Evolutionary conservation across 331 rosid genomes (phyloP).

Genomic region (Dryas integrifolia): DNA sequence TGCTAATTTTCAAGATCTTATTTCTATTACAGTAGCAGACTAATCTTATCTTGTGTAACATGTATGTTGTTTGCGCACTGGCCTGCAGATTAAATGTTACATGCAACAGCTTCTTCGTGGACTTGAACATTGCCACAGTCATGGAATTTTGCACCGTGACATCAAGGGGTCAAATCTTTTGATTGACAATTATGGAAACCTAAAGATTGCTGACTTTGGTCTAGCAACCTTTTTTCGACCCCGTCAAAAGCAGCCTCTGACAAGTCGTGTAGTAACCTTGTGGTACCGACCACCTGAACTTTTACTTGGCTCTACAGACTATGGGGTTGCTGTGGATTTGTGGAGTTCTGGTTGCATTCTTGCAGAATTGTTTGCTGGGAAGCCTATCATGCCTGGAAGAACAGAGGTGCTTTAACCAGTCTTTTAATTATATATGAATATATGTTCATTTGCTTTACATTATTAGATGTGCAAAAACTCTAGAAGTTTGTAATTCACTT

Average conservation of each 20-base stretch:
- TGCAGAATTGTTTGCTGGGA: constrained; percentile 76
- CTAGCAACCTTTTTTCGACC: constrained; percentile 61
- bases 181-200: constrained; percentile 60
- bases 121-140: constrained; percentile 81
- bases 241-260: constrained; percentile 57
- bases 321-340: constrained; percentile 77
- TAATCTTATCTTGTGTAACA: not conserved
- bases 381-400: constrained; percentile 88
- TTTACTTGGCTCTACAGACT: constrained; percentile 74
- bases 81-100: constrained; percentile 69
- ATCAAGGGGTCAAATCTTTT: constrained; percentile 87
- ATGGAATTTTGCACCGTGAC: constrained; percentile 83
- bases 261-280: constrained; percentile 88
- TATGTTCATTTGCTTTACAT: not conserved
- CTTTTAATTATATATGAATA: not conserved
- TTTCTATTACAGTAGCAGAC: not conserved
- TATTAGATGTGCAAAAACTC: not conserved
- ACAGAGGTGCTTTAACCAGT: constrained; percentile 63
- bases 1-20: not conserved
- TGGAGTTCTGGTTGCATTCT: constrained; percentile 96
- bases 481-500: not conserved
- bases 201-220: constrained; percentile 86
- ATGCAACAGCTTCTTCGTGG: constrained; percentile 82
- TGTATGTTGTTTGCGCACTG: not conserved
- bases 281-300: constrained; percentile 96